These are phyloP conservation scores for Fusarium sp. DNA, from an alignment of 2,329 filamentous ascomycete genomes.

Conservation along the genomic window DNA sequence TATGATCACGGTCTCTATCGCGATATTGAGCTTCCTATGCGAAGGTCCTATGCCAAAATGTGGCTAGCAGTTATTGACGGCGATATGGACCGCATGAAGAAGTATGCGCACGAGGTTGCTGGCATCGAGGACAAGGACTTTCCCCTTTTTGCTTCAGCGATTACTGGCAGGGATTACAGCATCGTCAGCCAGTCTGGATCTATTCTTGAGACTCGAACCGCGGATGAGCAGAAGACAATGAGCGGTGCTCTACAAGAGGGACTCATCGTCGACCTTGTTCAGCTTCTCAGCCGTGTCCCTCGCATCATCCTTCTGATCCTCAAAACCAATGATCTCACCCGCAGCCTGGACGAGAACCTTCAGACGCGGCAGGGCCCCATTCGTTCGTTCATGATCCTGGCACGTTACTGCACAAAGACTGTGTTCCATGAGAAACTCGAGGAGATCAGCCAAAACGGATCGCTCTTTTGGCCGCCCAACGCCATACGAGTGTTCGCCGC, in stretches of 20 bases:
- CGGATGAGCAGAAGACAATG: constrained; percentile 88
- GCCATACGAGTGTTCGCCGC: constrained; percentile 66
- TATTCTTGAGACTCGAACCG: constrained; percentile 71
- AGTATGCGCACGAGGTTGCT: constrained; percentile 89
- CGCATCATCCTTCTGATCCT: constrained; percentile 93
- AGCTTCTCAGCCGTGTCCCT: constrained; percentile 88
- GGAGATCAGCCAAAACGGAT: constrained; percentile 65
- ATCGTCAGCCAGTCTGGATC: constrained; percentile 75
- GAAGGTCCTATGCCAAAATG: constrained; percentile 92
- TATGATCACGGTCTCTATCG: constrained; percentile 98
- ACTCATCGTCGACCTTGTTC: constrained; percentile 87
- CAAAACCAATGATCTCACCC: constrained; percentile 97
- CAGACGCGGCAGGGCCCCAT: constrained; percentile 78
- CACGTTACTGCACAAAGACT: constrained; percentile 75
- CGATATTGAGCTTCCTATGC: constrained; percentile 83
- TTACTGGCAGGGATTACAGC: constrained; percentile 91
- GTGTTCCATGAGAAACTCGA: constrained; percentile 76
- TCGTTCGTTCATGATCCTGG: constrained; percentile 75
- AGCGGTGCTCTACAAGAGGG: constrained; percentile 87
- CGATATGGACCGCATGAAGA: constrained; percentile 86
- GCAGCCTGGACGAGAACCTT: constrained; percentile 91
- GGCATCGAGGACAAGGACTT: constrained; percentile 92
- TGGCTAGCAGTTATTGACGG: constrained; percentile 97
- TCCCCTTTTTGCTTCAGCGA: constrained; percentile 93
- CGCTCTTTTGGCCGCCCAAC: constrained; percentile 71